Conservation (phyloP, 2,329 filamentous ascomycete species). For the Celoporthe dispersa region DNA sequence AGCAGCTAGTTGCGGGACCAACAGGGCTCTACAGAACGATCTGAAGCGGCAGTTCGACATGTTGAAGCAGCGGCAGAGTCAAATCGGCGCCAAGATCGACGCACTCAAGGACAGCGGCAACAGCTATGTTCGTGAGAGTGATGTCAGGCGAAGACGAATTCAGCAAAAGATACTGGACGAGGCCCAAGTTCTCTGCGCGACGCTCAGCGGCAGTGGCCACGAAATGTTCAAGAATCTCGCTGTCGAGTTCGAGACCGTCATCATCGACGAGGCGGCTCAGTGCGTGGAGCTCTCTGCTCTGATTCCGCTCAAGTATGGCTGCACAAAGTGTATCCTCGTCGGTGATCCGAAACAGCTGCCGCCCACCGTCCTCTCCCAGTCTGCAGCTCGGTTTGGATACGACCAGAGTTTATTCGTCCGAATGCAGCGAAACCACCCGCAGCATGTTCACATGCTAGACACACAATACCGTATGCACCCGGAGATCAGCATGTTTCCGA, state of each 20-base stretch:
- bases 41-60: conserved; percentile 79
- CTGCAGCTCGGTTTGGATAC: conserved; percentile 89
- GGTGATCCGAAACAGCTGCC: conserved; percentile 97
- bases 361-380: conserved; percentile 92
- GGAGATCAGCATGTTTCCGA: conserved; percentile 90
- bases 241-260: conserved; percentile 97
- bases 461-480: conserved; percentile 99
- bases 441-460: conserved; percentile 91
- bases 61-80: conserved; percentile 73
- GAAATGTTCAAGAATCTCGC: conserved; percentile 95
- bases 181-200: conserved; percentile 92
- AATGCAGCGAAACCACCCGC: conserved; percentile 91
- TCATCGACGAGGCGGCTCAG: conserved; percentile 97
- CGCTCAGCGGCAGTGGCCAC: conserved; percentile 92
- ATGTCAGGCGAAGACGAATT: conserved; percentile 80
- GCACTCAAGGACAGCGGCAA: conserved; percentile 85
- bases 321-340: conserved; percentile 93
- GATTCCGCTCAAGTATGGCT: conserved; percentile 96
- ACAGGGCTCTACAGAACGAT: conserved; percentile 52
- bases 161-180: conserved; percentile 91
- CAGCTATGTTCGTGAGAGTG: conserved; percentile 78
- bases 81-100: conserved; percentile 83
- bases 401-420: conserved; percentile 98
- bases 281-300: conserved; percentile 96
- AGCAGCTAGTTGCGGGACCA: conserved; percentile 61